Evolutionary conservation across 192 early-diverging fungal species (phyloP), one percentile per base, ranked within the genome.

Genomic region (Kickxella alabastrina): DNA sequence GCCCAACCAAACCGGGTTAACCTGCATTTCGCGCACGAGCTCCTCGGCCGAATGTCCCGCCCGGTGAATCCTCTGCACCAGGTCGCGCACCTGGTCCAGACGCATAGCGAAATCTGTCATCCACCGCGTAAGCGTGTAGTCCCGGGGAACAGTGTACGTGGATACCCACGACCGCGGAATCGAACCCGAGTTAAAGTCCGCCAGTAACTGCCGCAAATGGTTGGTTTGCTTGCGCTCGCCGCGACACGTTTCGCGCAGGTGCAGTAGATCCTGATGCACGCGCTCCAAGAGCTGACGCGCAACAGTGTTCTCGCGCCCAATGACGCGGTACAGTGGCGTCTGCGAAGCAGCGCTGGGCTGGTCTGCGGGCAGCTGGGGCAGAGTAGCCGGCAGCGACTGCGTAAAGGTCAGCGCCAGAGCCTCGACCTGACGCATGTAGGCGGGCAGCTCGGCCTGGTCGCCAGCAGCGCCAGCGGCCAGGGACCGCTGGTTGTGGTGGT

Each of bases 191-290:
- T 75, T 80, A 51, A 92, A 69, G 57, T 80, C 81, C 21, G 75
- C 62, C 37, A 92, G 60, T 26, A 95, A 75, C 49, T 80, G 67
- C 21, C 93, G 81, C 42, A 88, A 49, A 54, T 89, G 87, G 68
- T 95, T 95, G 6, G 93, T 95, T 52, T 90, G 90, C 77, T 90
- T 88, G 36, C 82, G 56, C 66, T 84, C 81, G 39, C 93, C 93
- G 10, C 77, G 71, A 53, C 88, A 92, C 28, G 88, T 78, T 17
- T 76, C 62, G 25, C 68, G 60, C 41, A 96, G 58, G 9, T 83
- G 81, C 14, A 42, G 19, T 23, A 96, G 62, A 54, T 96, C 93
- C 12, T 54, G 52, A 23, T 80, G 83, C 37, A 96, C 78, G 6
- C 52, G 80, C 1, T 26, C 49, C 15, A 93, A 70, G 39, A 94